phyloP scores from a whole-genome alignment of 2,329 filamentous ascomycete species.

The Claviceps purpurea region DNA sequence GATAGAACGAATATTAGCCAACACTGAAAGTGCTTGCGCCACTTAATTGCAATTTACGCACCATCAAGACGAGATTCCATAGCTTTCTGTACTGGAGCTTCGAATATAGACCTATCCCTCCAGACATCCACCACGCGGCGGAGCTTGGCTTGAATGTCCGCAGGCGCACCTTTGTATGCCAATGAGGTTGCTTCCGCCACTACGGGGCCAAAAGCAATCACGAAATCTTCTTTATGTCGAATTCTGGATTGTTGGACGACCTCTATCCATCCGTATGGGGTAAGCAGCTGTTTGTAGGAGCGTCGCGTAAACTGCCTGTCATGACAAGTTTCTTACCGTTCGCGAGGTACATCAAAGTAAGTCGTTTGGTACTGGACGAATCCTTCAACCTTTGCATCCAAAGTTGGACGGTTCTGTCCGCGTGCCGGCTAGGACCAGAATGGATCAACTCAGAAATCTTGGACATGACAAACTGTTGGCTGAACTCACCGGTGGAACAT shows the following conservation, averaged over 20 bases:
- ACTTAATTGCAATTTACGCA: slow-evolving; percentile 24
- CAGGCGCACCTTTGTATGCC: slow-evolving; percentile 82
- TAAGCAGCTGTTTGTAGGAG: background rate
- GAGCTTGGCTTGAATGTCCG: slow-evolving; percentile 79
- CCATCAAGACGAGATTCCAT: slow-evolving; percentile 71
- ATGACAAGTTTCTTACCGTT: slow-evolving; percentile 51
- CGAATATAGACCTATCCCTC: slow-evolving; percentile 78
- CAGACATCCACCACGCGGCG: slow-evolving; percentile 88
- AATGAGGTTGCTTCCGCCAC: slow-evolving; percentile 79
- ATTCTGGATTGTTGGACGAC: slow-evolving; percentile 94
- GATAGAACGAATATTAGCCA: background rate
- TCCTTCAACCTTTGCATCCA: slow-evolving; percentile 89
- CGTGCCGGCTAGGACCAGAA: slow-evolving; percentile 57
- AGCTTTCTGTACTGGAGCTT: slow-evolving; percentile 61
- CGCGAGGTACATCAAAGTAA: slow-evolving; percentile 87
- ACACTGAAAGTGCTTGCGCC: background rate
- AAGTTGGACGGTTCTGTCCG: slow-evolving; percentile 78
- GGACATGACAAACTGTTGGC: slow-evolving; percentile 1
- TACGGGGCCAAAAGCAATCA: slow-evolving; percentile 79
- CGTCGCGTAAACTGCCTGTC: background rate
- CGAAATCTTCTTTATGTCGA: slow-evolving; percentile 81
- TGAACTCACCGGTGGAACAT: slow-evolving; percentile 82
- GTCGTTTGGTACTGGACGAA: slow-evolving; percentile 67
- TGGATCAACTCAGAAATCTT: background rate
- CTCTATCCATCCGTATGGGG: slow-evolving; percentile 43